Percentiles rank a stretch among this genome's conserved stretches.
Conservation (phyloP, 331 rosid genomes). For the Phaseolus coccineus region DNA sequence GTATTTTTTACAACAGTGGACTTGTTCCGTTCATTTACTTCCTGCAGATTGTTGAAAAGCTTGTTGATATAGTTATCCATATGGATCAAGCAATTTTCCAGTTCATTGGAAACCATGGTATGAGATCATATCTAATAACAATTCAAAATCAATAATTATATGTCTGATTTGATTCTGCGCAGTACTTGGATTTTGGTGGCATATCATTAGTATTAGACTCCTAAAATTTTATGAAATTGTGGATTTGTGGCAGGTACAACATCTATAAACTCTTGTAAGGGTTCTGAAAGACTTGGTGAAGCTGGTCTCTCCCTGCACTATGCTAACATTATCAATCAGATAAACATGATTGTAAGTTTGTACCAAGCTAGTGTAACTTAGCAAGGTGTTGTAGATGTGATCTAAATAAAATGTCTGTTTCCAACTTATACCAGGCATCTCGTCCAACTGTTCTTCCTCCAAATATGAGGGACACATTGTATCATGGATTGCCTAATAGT, state of each 20-base stretch:
- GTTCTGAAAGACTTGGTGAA: conserved; percentile 70
- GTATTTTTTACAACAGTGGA: conserved; percentile 37
- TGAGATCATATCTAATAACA: neutral
- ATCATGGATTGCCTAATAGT: conserved; percentile 70
- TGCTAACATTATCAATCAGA: conserved; percentile 85
- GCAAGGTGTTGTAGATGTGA: neutral
- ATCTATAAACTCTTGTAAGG: conserved; percentile 31
- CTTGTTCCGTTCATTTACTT: conserved; percentile 38
- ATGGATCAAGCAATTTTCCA: conserved; percentile 68
- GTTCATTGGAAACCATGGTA: conserved; percentile 72
- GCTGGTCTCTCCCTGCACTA: conserved; percentile 96
- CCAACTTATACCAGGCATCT: conserved; percentile 62
- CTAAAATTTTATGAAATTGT: conserved; percentile 27
- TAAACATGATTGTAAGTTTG: conserved; percentile 76
- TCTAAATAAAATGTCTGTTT: conserved; percentile 11
- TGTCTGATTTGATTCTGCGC: neutral
- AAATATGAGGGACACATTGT: conserved; percentile 78
- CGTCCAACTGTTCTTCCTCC: conserved; percentile 79
- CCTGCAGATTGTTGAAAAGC: conserved; percentile 87
- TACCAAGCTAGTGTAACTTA: conserved; percentile 23
- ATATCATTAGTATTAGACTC: neutral
- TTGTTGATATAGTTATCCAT: conserved; percentile 61
- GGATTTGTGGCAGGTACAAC: conserved; percentile 50
- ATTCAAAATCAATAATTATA: neutral
- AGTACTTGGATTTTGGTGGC: neutral